Evolutionary conservation across 73 alveolate species (phyloP), one percentile per base, ranked within the genome.

Genomic region (Paramecium sonneborni): DNA sequence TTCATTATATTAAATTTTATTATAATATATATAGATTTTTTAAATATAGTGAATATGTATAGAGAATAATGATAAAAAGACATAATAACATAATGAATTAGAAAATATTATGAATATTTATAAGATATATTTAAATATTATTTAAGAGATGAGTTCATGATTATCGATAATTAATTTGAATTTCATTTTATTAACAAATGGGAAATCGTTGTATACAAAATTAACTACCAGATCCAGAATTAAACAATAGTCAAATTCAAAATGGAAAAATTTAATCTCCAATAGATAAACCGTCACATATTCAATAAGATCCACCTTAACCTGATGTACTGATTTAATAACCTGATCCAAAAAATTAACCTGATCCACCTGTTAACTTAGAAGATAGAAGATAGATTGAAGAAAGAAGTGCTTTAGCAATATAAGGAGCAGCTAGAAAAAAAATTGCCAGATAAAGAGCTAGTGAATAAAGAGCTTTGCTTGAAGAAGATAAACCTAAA

Each of bases 401-500:
- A 20, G 76, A 79, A 14, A 35, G 18, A 6, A 44, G 35, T 14
- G 39, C 90, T 2, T 4, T 43, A 10, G 90, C 90, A 41, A 79
- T 79, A 38, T 15, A 79, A 41, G 5, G 46, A 12, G 90, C 90
- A 9, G 39, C 41, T 26, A 38, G 90, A 41, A 9, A 43, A 1
- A 46, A 30, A 24, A 37, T 14, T 10, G 90, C 90, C 5, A 43
- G 55, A 41, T n/a, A 44, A 46, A 62, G 20, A 21, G 20, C 21
- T 11, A 21, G 41, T 18, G 35, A 38, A 23, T 30, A 79, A 46
- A 79, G 14, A 46, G 35, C 39, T 41, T 10, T 79, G 26, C 62
- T 39, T 24, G 74, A 79, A 26, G 43, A 79, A 39, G 90, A 79
- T 28, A 43, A 79, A 21, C 90, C 90, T 12, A 41, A 79, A 14